phyloP scores from a whole-genome alignment of 352 stramenopile genomes.

The Pilasporangium apinafurcum region DNA sequence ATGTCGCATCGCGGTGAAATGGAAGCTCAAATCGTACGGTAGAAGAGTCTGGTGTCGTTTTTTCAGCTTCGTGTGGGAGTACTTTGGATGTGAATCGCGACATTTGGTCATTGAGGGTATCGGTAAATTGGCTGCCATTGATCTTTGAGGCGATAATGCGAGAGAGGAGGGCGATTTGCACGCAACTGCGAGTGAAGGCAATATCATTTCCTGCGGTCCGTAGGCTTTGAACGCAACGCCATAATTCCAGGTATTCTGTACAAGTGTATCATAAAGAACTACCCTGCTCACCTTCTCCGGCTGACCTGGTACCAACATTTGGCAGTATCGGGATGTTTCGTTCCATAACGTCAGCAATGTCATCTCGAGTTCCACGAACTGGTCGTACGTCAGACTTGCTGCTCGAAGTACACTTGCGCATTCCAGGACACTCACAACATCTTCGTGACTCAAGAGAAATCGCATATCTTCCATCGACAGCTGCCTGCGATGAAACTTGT shows the following conservation, averaged over 20 bases:
- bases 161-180: too few species aligned
- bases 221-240: conserved; percentile 6
- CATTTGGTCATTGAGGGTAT: too few species aligned
- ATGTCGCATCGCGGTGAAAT: too few species aligned
- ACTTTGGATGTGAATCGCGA: too few species aligned
- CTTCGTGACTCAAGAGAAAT: conserved; percentile 33
- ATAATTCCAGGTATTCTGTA: conserved; percentile 6
- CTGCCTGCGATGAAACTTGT: conserved; percentile 34
- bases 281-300: not conserved
- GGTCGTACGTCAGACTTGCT: conserved; percentile 21
- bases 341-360: conserved; percentile 16
- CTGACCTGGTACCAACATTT: not conserved
- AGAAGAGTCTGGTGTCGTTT: conserved; percentile 1
- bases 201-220: not conserved
- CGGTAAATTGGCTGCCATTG: too few species aligned
- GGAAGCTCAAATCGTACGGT: conserved; percentile 1
- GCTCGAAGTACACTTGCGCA: conserved; percentile 28
- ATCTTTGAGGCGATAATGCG: too few species aligned
- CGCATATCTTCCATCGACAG: conserved; percentile 34
- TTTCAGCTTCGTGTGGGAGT: not conserved
- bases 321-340: not conserved
- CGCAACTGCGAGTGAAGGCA: not conserved
- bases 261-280: not conserved
- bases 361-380: conserved; percentile 58
- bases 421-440: conserved; percentile 33